These are phyloP conservation scores for Priceomyces melissophilus DNA, from an alignment of 805 yeast species.

Conservation along the genomic window DNA sequence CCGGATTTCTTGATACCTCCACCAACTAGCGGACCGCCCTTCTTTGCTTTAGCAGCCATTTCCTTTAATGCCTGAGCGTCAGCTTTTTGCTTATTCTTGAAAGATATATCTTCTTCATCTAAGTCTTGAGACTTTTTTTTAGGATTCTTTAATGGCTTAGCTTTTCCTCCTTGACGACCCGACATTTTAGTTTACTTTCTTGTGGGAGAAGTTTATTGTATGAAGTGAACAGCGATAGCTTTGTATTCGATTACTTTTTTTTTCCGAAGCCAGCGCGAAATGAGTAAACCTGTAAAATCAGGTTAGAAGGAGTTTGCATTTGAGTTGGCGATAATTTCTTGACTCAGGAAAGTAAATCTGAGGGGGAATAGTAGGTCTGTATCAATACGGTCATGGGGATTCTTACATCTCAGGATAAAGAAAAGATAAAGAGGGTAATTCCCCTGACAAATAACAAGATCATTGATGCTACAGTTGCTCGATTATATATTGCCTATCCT, in stretches of 20 bases:
- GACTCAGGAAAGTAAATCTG: too few relatives aligned
- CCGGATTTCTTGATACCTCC: conserved; percentile 95
- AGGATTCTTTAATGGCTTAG: conserved; percentile 84
- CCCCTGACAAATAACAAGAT: conserved; percentile 88
- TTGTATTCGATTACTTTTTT: too few relatives aligned
- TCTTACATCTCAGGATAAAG: conserved; percentile 62
- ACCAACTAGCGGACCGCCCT: conserved; percentile 88
- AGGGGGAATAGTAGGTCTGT: not conserved
- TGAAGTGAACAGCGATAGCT: too few relatives aligned
- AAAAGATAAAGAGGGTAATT: conserved; percentile 80
- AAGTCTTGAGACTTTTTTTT: conserved; percentile 69
- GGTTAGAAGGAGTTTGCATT: too few relatives aligned
- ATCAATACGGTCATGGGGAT: conserved; percentile 26
- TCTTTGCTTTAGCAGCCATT: conserved; percentile 78
- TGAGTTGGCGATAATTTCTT: too few relatives aligned
- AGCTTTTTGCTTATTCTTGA: conserved; percentile 90
- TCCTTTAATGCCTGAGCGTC: conserved; percentile 92
- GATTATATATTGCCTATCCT: conserved; percentile 88
- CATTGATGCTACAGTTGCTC: conserved; percentile 85
- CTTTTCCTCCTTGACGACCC: conserved; percentile 96
- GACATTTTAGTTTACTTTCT: conserved; percentile 51
- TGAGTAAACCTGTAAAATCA: too few relatives aligned
- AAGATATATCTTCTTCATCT: conserved; percentile 88
- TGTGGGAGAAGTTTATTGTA: too few relatives aligned
- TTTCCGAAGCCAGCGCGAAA: too few relatives aligned